Evolutionary conservation across 495 filamentous ascomycete species (phyloP).

Genomic region (Penicillium antarcticum): DNA sequence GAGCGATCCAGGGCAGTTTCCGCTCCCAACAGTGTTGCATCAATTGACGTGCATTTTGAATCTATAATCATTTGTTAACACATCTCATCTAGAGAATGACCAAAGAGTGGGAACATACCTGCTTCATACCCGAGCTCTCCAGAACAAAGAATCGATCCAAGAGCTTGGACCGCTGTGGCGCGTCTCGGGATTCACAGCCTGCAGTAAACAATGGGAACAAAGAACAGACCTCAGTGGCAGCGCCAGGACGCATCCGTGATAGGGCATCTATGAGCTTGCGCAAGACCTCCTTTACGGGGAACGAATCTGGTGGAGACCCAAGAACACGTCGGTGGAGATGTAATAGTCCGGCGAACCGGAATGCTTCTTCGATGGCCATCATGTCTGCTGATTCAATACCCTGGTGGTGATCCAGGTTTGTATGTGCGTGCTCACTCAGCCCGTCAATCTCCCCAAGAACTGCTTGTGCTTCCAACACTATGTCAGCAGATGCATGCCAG

Average conservation of each 20-base stretch:
- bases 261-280: constrained; percentile 59
- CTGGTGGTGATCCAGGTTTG: constrained; percentile 30
- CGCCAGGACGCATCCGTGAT: constrained; percentile 59
- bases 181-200: constrained; percentile 66
- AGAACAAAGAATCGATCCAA: constrained; percentile 65
- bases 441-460: constrained; percentile 51
- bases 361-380: constrained; percentile 74
- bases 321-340: constrained; percentile 75
- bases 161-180: constrained; percentile 54
- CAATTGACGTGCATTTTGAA: constrained; percentile 42
- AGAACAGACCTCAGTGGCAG: constrained; percentile 71
- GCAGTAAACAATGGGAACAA: constrained; percentile 85
- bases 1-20: constrained; percentile 40
- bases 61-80: constrained; percentile 14
- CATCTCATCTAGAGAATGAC: neutral
- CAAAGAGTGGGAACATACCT: constrained; percentile 42
- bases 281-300: constrained; percentile 62
- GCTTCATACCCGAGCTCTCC: constrained; percentile 75
- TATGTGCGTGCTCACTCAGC: constrained; percentile 29
- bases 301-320: constrained; percentile 50
- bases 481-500: constrained; percentile 59
- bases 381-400: constrained; percentile 52
- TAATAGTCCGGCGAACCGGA: constrained; percentile 75
- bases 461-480: constrained; percentile 50
- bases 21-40: constrained; percentile 46